Percentiles rank a stretch among this genome's conserved stretches.
Conservation (phyloP, 192 early-diverging fungal genomes). For the Phlyctochytrium bullatum region DNA sequence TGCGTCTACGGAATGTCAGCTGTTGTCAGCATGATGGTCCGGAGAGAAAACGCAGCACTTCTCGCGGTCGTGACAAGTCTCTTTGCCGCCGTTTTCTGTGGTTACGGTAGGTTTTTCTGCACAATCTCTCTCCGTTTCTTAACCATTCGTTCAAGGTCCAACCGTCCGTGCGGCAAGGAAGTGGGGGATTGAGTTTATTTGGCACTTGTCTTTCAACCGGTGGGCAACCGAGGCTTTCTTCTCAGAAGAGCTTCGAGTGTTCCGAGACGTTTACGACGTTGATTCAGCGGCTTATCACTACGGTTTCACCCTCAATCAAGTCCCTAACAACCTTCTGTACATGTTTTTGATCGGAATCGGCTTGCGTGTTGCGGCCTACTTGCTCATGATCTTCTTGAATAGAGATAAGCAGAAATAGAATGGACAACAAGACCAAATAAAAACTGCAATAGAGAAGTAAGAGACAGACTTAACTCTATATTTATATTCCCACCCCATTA, state of each 20-base stretch:
- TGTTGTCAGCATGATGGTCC: constrained; percentile 36
- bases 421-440: too few relatives aligned
- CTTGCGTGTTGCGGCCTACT: constrained; percentile 35
- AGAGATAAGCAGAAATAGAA: constrained; percentile 45
- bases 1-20: constrained; percentile 44
- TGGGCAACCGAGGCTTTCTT: constrained; percentile 44
- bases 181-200: constrained; percentile 38
- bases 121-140: background rate
- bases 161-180: constrained; percentile 29
- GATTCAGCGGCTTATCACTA: constrained; percentile 19
- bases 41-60: constrained; percentile 35
- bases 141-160: constrained; percentile 15
- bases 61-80: constrained; percentile 32
- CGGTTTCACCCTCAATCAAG: constrained; percentile 40
- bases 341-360: constrained; percentile 38
- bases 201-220: constrained; percentile 38
- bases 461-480: too few relatives aligned
- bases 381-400: constrained; percentile 37
- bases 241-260: background rate
- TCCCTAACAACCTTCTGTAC: constrained; percentile 31
- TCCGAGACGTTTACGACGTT: constrained; percentile 25
- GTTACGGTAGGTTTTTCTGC: constrained; percentile 20
- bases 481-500: too few relatives aligned
- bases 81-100: constrained; percentile 46
- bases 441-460: too few relatives aligned